These are phyloP conservation scores for Polyplosphaeria fusca DNA, from an alignment of 495 filamentous ascomycete genomes.

Conservation along the genomic window DNA sequence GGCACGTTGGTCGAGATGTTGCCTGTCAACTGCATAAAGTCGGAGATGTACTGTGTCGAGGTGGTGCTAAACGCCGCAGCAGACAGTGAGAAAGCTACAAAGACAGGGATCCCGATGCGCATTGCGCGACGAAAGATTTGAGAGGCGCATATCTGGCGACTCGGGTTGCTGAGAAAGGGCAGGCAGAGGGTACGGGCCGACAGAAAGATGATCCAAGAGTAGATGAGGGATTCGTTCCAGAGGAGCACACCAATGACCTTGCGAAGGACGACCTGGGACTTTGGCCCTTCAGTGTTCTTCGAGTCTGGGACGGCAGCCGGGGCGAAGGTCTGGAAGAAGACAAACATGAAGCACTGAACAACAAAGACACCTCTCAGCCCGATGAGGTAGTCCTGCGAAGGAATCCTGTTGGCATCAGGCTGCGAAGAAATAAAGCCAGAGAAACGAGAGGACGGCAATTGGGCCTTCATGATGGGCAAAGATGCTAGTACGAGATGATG, in stretches of 20 bases:
- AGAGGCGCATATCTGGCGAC: conserved; percentile 22
- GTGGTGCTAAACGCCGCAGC: conserved; percentile 28
- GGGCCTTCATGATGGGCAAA: no score
- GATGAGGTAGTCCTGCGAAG: conserved; percentile 37
- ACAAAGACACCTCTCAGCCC: conserved; percentile 41
- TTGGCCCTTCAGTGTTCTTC: conserved; percentile 28
- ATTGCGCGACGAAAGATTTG: conserved; percentile 34
- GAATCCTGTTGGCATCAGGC: not conserved
- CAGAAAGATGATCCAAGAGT: conserved; percentile 41
- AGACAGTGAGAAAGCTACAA: conserved; percentile 35
- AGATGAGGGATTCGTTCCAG: conserved; percentile 43
- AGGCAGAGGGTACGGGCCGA: conserved; percentile 41
- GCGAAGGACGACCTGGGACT: conserved; percentile 37
- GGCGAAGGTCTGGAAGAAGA: conserved; percentile 41
- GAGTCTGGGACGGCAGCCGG: conserved; percentile 36
- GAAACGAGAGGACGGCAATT: conserved; percentile 12
- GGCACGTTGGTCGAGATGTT: conserved; percentile 35
- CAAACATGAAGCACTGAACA: conserved; percentile 41
- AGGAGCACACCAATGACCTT: conserved; percentile 40
- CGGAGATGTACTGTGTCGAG: conserved; percentile 18
- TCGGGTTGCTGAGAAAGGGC: conserved; percentile 39
- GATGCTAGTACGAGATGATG: no score
- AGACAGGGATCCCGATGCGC: conserved; percentile 38
- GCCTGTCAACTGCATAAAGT: conserved; percentile 30
- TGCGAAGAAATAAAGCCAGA: not conserved